These are phyloP conservation scores for Pleomassaria siparia DNA, from an alignment of 2,329 filamentous ascomycete species.

Conservation along the genomic window DNA sequence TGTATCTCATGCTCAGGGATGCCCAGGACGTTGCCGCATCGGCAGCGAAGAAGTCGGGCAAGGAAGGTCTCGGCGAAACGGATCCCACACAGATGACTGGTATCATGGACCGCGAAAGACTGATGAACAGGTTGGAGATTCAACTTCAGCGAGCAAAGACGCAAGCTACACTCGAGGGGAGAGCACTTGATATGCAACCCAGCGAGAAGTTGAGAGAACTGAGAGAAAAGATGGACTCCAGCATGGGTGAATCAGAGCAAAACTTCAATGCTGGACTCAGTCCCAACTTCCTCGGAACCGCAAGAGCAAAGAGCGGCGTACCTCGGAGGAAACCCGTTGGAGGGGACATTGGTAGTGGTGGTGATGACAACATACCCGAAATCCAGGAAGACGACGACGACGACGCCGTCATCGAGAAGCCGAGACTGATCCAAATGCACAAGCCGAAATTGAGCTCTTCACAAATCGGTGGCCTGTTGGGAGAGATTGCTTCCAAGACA, in stretches of 20 bases:
- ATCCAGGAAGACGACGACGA: conserved; percentile 53
- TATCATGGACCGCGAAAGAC: conserved; percentile 85
- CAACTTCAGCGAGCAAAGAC: conserved; percentile 97
- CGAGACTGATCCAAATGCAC: conserved; percentile 75
- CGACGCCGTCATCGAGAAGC: conserved; percentile 72
- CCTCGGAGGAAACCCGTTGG: conserved; percentile 41
- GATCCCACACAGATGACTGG: conserved; percentile 82
- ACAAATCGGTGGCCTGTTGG: conserved; percentile 67
- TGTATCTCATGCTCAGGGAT: conserved; percentile 97
- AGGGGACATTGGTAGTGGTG: conserved; percentile 44
- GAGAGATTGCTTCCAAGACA: conserved; percentile 75
- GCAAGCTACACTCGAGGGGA: conserved; percentile 93
- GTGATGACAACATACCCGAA: conserved; percentile 39
- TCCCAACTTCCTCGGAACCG: conserved; percentile 65
- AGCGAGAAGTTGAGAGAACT: conserved; percentile 90
- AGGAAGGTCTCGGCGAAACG: conserved; percentile 58
- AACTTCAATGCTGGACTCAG: conserved; percentile 56
- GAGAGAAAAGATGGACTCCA: conserved; percentile 88
- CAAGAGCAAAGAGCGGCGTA: conserved; percentile 45
- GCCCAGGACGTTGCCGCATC: conserved; percentile 94
- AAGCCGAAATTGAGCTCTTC: conserved; percentile 65
- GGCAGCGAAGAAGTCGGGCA: conserved; percentile 65
- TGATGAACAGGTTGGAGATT: conserved; percentile 93
- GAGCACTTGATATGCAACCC: conserved; percentile 80
- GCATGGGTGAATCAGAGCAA: conserved; percentile 48